Conservation (phyloP, 1,139 yeast species). For the Barnettozyma hawaiiensis region DNA sequence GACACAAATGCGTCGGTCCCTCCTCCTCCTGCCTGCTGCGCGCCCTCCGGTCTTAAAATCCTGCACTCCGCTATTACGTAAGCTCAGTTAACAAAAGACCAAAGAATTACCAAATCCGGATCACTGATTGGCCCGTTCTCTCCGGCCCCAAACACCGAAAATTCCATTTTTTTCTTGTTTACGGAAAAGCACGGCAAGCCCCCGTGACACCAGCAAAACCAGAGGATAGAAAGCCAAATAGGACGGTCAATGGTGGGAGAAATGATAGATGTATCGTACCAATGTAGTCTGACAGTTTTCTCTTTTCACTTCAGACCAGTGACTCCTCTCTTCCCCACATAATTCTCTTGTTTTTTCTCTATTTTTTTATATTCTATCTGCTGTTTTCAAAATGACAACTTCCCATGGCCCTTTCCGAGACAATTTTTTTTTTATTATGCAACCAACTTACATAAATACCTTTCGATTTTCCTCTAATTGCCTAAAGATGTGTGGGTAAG, state of each 20-base stretch:
- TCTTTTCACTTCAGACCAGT: too few relatives aligned
- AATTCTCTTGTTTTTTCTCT: background rate
- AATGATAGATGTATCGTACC: too few relatives aligned
- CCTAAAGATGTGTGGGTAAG: background rate
- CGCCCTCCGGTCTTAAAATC: background rate
- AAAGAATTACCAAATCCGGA: background rate
- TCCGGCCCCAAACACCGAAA: conserved; percentile 3
- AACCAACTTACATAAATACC: conserved; percentile 4
- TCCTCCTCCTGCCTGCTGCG: too few relatives aligned
- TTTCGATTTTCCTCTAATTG: conserved; percentile 1
- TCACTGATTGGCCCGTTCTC: background rate
- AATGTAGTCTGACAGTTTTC: background rate
- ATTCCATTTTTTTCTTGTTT: background rate
- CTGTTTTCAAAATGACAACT: background rate
- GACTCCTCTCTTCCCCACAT: background rate
- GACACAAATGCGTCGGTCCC: too few relatives aligned
- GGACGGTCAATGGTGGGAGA: too few relatives aligned
- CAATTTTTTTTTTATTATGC: conserved; percentile 1
- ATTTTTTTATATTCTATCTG: too few relatives aligned
- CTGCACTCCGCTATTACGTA: conserved; percentile 2
- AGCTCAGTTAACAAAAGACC: too few relatives aligned
- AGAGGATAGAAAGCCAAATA: too few relatives aligned
- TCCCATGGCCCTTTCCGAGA: background rate
- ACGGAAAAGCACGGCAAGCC: background rate
- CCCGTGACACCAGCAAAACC: too few relatives aligned